phyloP scores from a whole-genome alignment of 257 asterid species.

The Sherardia arvensis region DNA sequence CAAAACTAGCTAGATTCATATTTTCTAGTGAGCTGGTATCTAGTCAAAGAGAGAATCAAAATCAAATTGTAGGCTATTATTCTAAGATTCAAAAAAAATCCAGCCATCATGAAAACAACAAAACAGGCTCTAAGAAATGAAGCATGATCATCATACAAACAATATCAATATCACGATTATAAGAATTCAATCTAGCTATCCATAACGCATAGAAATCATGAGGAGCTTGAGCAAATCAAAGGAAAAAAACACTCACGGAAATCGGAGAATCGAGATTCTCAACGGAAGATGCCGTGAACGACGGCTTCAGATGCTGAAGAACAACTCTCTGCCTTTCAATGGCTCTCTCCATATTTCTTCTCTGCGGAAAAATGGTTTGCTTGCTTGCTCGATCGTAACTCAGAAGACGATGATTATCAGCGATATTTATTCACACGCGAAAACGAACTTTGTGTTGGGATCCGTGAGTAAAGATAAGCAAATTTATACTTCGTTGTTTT shows the following conservation, averaged over 20 bases:
- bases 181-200: background rate
- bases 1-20: background rate
- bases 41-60: background rate
- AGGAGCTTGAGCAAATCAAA: background rate
- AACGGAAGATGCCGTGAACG: conserved; percentile 62
- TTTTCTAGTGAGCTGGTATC: no score
- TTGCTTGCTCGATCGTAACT: background rate
- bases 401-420: background rate
- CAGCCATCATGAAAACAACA: background rate
- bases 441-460: background rate
- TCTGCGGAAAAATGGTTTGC: background rate
- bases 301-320: conserved; percentile 79
- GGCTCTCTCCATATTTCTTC: conserved; percentile 54
- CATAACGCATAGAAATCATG: background rate
- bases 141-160: background rate
- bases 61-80: background rate
- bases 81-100: background rate
- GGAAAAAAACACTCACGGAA: conserved; percentile 37
- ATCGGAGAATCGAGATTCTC: conserved; percentile 60
- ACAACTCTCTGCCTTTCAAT: conserved; percentile 66
- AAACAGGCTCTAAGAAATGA: background rate
- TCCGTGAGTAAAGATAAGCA: conserved; percentile 3
- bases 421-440: background rate
- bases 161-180: background rate
- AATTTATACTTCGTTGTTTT: background rate